phyloP scores from a whole-genome alignment of 1,139 yeast genomes.

The Nakaseomyces uthaithaninus region DNA sequence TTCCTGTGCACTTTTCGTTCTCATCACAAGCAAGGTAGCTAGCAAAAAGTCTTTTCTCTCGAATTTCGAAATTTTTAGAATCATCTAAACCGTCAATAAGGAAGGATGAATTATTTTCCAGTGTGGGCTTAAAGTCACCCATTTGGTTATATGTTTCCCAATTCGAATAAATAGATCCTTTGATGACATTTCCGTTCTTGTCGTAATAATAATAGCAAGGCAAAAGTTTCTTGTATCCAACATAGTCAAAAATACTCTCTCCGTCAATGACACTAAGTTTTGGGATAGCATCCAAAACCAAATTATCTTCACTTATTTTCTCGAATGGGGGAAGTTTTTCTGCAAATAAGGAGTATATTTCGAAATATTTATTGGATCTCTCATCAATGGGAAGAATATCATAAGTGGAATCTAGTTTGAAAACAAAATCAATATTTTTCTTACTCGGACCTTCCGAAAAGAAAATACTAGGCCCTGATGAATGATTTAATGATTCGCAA shows the following conservation, averaged over 20 bases:
- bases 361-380: conserved; percentile 1
- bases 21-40: conserved; percentile 5
- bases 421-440: conserved; percentile 19
- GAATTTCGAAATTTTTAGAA: conserved; percentile 2
- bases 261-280: conserved; percentile 23
- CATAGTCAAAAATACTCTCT: conserved; percentile 28
- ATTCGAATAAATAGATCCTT: conserved; percentile 30
- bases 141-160: conserved; percentile 12
- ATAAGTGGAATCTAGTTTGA: conserved; percentile 15
- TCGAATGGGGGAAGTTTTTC: conserved; percentile 15
- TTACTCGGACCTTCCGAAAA: conserved; percentile 15
- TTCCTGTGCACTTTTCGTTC: background rate
- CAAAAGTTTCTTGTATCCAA: conserved; percentile 27
- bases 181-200: conserved; percentile 30
- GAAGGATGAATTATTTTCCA: background rate
- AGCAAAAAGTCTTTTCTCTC: conserved; percentile 4
- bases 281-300: conserved; percentile 18
- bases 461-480: conserved; percentile 5
- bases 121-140: background rate
- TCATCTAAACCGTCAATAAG: conserved; percentile 6
- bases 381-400: conserved; percentile 5
- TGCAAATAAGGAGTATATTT: conserved; percentile 1
- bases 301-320: conserved; percentile 19
- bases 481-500: background rate
- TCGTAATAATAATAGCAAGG: conserved; percentile 28